Conservation (phyloP, 129 eudicot species). For the Ambrosia artemisiifolia region DNA sequence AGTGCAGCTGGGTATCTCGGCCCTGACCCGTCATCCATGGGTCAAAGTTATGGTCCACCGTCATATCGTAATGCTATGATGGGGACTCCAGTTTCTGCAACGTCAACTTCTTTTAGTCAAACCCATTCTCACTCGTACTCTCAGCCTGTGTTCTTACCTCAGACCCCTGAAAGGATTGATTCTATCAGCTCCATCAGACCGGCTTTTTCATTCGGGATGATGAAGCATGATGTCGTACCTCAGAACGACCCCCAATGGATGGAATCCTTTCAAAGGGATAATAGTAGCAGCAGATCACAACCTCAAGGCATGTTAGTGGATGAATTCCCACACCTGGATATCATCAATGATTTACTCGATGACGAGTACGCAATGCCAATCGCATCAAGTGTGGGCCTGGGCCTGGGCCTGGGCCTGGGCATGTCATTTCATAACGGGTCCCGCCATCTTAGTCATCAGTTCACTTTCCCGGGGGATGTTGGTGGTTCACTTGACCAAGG, state of each 20-base stretch:
- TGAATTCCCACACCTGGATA: conserved; percentile 95
- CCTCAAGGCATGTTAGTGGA: conserved; percentile 51
- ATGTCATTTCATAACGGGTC: conserved; percentile 42
- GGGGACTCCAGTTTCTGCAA: conserved; percentile 50
- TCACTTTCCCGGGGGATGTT: conserved; percentile 43
- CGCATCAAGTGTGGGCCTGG: conserved; percentile 19
- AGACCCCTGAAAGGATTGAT: conserved; percentile 52
- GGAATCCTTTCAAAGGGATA: conserved; percentile 43
- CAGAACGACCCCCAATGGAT: conserved; percentile 58
- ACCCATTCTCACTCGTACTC: conserved; percentile 50
- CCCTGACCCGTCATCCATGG: conserved; percentile 56
- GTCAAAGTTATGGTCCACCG: conserved; percentile 51
- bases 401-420: conserved; percentile 21
- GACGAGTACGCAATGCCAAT: conserved; percentile 61
- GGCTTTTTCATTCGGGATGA: conserved; percentile 59
- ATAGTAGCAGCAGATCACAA: conserved; percentile 33
- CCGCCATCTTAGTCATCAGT: conserved; percentile 59
- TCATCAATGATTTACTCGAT: conserved; percentile 84
- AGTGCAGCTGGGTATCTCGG: conserved; percentile 91
- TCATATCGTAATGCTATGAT: conserved; percentile 85
- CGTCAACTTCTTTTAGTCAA: conserved; percentile 49
- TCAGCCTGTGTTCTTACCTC: conserved; percentile 51
- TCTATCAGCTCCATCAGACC: conserved; percentile 30
- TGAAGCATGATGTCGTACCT: conserved; percentile 37
- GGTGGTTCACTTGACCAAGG: conserved; percentile 43